Evolutionary conservation across 208 protist genomes (phyloP), one percentile per base, ranked within the genome.

Genomic region (Acanthamoeba culbertsoni): DNA sequence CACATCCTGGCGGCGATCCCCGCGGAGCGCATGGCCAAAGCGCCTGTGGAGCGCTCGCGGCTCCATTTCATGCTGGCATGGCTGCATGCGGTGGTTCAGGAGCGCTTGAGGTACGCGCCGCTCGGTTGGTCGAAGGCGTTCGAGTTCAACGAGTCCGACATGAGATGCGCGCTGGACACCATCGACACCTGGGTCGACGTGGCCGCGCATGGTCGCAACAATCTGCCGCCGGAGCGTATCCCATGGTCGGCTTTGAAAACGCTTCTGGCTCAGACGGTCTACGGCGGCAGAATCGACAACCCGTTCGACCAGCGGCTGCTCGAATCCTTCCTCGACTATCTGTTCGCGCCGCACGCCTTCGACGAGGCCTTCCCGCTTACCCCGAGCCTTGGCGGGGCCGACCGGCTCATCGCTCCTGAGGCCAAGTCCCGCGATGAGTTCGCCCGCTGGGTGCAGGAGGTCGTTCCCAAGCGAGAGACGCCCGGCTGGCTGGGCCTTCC

Each of bases 121-220:
- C 91, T 99, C 10, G 99, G 99, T 51, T 99, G 99, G 99, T 98
- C 97, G 35, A 98, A 99, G 96, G 82, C 79, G 7, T 99, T 99
- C 96, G 99, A 99, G 96, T 99, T 99, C 96, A 99, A 97, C 86
- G 98, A 99, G 53, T 97, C 97, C 18, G 99, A 99, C 95, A 97
- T 99, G 57, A 95, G 97, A 48, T 98, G 97, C 55, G 98, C 99
- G 10, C 71, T 99, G 18, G 97, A 98, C 43, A 97, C 98, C 10
- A 95, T 99, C 35, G 97, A 99, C 86, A 95, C 96, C 35, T 99
- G 98, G 98, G 91, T 98, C 31, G 95, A 96, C 59, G 46, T 89
- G 0, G 86, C 68, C 5, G 75, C 94, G 18, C 75, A 97, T 45
- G 96, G 96, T 31, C 63, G 93, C n/a, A 42, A 16, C 43, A 96